phyloP scores from a whole-genome alignment of 345 rosid genomes.

The Populus pruinosa region DNA sequence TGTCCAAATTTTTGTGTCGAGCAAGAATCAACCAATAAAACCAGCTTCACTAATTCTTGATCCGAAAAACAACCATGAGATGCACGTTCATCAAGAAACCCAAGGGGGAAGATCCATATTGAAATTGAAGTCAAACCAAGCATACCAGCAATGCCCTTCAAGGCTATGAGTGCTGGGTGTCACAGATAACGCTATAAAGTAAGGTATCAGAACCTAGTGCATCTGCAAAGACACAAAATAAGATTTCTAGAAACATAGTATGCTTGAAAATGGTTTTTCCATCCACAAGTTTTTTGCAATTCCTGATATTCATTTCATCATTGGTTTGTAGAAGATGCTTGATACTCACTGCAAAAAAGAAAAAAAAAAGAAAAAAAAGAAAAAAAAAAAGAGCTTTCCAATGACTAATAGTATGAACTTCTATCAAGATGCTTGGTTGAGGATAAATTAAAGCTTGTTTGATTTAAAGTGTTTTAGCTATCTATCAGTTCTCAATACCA shows the following conservation, averaged over 20 bases:
- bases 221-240: slow-evolving; percentile 29
- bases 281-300: not conserved
- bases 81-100: not conserved
- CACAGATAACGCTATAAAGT: slow-evolving; percentile 37
- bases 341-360: not conserved
- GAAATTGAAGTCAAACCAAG: not conserved
- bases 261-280: not conserved
- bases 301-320: not conserved
- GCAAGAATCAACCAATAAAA: not conserved
- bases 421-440: not conserved
- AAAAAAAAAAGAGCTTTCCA: not conserved
- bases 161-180: slow-evolving; percentile 50
- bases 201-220: slow-evolving; percentile 46
- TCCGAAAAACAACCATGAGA: not conserved
- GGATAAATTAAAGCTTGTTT: not conserved
- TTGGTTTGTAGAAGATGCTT: not conserved
- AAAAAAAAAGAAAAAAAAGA: not conserved
- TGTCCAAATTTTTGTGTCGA: not conserved
- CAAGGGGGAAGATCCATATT: not conserved
- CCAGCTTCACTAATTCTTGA: not conserved
- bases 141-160: slow-evolving; percentile 55
- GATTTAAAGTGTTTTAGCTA: not conserved
- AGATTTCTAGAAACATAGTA: not conserved
- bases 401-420: too few relatives aligned
- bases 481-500: not conserved